Conservation (phyloP, 1,139 yeast species). For the Kluyveromyces marxianus region DNA sequence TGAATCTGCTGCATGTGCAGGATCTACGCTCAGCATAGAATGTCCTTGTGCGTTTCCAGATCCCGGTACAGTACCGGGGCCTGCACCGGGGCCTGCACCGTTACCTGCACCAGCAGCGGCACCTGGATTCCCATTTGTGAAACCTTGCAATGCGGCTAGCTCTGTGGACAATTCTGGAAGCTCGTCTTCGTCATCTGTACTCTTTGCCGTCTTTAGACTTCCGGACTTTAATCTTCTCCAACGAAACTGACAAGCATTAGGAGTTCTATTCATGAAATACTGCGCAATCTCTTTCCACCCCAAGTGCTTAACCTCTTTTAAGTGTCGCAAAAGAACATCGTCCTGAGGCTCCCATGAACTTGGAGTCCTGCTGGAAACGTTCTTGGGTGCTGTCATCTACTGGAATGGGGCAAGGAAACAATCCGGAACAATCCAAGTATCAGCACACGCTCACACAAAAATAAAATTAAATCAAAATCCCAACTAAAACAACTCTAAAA, state of each 20-base stretch:
- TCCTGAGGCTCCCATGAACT: constrained; percentile 75
- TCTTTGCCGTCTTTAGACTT: constrained; percentile 49
- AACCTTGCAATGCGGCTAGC: not conserved
- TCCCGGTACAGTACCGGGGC: too few relatives aligned
- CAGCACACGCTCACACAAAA: not conserved
- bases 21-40: too few relatives aligned
- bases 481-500: not conserved
- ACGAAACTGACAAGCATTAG: constrained; percentile 73
- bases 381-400: constrained; percentile 5
- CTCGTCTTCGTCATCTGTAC: constrained; percentile 19
- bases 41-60: too few relatives aligned
- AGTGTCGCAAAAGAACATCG: constrained; percentile 56
- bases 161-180: constrained; percentile 2
- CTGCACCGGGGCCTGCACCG: not conserved
- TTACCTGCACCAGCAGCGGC: not conserved
- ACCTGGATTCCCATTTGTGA: too few relatives aligned
- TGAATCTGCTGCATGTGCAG: too few relatives aligned
- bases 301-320: constrained; percentile 61
- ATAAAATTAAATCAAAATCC: not conserved
- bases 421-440: not conserved
- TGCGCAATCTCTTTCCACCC: constrained; percentile 76
- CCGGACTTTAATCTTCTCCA: constrained; percentile 69
- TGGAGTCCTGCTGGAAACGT: constrained; percentile 38
- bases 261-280: constrained; percentile 60
- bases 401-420: not conserved